Evolutionary conservation across 2,329 filamentous ascomycete species (phyloP).

Genomic region (Venturia oleaginea): DNA sequence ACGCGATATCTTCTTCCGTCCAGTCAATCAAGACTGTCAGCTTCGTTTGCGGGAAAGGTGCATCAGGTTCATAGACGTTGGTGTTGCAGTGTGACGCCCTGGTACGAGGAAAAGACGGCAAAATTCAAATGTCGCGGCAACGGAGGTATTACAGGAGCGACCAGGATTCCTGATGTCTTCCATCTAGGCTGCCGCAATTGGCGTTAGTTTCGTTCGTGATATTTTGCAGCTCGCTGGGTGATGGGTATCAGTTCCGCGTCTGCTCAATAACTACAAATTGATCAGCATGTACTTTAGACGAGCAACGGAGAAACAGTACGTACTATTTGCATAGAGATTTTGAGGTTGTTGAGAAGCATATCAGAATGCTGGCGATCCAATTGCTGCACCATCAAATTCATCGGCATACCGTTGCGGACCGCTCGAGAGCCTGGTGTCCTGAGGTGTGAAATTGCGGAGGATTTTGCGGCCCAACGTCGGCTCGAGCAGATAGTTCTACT

Average conservation of each 20-base stretch:
- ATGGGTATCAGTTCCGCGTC: constrained; percentile 33
- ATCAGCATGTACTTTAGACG: background rate
- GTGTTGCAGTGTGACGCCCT: constrained; percentile 42
- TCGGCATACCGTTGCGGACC: constrained; percentile 41
- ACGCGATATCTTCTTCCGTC: constrained; percentile 42
- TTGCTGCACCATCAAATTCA: constrained; percentile 38
- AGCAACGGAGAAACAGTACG: background rate
- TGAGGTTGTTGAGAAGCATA: constrained; percentile 39
- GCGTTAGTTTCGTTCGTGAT: constrained; percentile 47
- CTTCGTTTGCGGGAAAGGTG: constrained; percentile 37
- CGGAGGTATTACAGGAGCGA: constrained; percentile 29
- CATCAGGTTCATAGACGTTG: constrained; percentile 21
- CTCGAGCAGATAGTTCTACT: background rate
- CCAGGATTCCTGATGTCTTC: constrained; percentile 42
- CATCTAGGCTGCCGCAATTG: constrained; percentile 48
- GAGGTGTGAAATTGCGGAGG: background rate
- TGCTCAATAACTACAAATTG: constrained; percentile 27
- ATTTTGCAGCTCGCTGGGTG: constrained; percentile 38
- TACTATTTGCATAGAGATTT: constrained; percentile 29
- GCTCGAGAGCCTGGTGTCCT: too few relatives aligned
- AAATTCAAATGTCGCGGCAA: constrained; percentile 40
- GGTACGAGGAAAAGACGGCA: constrained; percentile 48
- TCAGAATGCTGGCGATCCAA: constrained; percentile 40
- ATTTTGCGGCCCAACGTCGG: background rate
- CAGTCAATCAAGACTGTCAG: constrained; percentile 41